Base-by-base conservation (phyloP, 2,329 filamentous ascomycete species). In the Aspergillus niger region DNA sequence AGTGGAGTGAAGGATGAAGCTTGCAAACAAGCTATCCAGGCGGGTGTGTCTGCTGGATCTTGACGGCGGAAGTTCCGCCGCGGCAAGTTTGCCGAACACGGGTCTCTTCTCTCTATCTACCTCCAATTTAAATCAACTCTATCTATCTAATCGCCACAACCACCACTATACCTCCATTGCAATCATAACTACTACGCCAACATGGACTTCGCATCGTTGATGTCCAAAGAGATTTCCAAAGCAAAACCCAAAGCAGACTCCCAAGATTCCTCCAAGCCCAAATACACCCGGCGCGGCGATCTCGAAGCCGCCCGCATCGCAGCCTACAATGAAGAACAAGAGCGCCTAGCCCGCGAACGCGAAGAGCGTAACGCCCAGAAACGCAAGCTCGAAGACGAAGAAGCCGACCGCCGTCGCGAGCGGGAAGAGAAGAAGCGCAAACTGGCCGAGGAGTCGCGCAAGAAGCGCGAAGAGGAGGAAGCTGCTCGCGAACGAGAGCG, bases 201-300 rank as follows among this genome's bases (percentile, higher is more conserved):
- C 67, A 99, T 99, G 95, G 93, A 99, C 78, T 99, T 99, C 81
- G 92, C 92, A 63, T 86, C 92, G 38, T 82, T 99, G 51, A 96
- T 99, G 91, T 88, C 91, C 71, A 90, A 92, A 73, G 92, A 97
- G 78, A 95, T 99, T 71, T 87, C 91, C 70, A 96, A 95, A 77
- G 83, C 89, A 67, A 91, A 91, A 76, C 84, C 57, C 3, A 50
- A 50, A 30, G 15, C 47, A 8, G 58, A 54, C 2, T 39, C 65
- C 10, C 59, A 71, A 28, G 43, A 72, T n/a, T 57, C 70, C 30
- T 56, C 68, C 43, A 70, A 77, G 41, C 89, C 89, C 70, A 97
- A 96, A 77, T 98, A 92, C 76, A 79, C 91, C 64, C 92, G 91
- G 69, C 91, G 92, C 66, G 88, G 90, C 66, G 94, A 99, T 67